Conservation (phyloP, 495 filamentous ascomycete species). For the Lasiosphaeriaceae sp. region DNA sequence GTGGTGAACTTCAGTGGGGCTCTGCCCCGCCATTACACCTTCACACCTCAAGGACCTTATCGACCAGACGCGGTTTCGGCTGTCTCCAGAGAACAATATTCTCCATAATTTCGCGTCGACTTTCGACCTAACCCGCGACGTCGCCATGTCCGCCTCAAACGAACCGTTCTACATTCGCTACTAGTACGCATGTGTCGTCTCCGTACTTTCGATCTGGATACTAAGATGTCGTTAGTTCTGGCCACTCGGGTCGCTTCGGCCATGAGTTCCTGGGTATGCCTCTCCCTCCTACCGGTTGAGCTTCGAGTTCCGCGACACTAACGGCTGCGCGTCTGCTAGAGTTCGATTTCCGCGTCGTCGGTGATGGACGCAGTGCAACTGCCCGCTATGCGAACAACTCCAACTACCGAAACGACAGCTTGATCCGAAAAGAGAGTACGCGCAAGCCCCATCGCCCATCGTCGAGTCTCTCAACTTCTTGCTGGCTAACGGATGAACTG, state of each 20-base stretch:
- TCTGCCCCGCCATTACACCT: conserved; percentile 25
- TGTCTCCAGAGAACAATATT: neutral
- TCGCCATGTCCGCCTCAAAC: conserved; percentile 31
- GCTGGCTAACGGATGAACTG: neutral
- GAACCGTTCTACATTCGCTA: conserved; percentile 97
- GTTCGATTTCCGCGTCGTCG: conserved; percentile 92
- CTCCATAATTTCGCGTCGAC: conserved; percentile 11
- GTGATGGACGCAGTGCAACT: conserved; percentile 91
- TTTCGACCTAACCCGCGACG: conserved; percentile 7
- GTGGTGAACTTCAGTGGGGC: conserved; percentile 7
- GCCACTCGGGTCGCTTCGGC: conserved; percentile 95
- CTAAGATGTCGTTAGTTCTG: conserved; percentile 64
- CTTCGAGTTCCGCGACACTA: conserved; percentile 2
- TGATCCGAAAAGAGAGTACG: conserved; percentile 99
- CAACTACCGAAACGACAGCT: conserved; percentile 97
- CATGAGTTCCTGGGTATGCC: conserved; percentile 92
- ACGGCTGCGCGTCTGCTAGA: conserved; percentile 49
- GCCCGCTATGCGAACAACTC: conserved; percentile 99
- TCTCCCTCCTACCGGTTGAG: neutral
- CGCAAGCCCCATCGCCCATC: conserved; percentile 6
- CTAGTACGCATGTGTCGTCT: conserved; percentile 60
- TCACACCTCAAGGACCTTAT: neutral
- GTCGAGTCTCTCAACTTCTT: neutral
- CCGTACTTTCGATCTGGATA: neutral
- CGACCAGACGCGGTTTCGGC: neutral